A percentile compares a stretch with the other conserved stretches of the same genome.
Conservation (phyloP, 805 yeast genomes). For the Saturnispora halmiae region DNA sequence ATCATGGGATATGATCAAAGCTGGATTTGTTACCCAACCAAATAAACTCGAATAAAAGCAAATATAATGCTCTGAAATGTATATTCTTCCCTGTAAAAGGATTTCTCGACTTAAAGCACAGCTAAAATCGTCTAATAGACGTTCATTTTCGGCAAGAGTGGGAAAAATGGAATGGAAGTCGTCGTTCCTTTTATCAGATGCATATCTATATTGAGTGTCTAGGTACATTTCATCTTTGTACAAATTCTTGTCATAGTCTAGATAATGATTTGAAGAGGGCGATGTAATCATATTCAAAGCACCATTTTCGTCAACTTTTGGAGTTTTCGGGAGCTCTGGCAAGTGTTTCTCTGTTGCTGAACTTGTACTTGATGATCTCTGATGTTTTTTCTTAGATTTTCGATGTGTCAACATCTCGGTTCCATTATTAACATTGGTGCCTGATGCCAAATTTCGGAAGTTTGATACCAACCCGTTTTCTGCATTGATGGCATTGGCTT, state of each 20-base stretch:
- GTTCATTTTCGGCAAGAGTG: conserved; percentile 57
- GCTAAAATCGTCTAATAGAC: conserved; percentile 74
- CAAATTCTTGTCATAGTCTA: conserved; percentile 31
- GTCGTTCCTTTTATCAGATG: conserved; percentile 52
- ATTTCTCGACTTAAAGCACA: conserved; percentile 88
- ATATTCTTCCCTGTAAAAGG: conserved; percentile 77
- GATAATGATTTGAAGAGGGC: neutral
- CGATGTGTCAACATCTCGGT: conserved; percentile 13
- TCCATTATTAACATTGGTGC: conserved; percentile 1
- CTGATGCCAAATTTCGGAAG: conserved; percentile 3
- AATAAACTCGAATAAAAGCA: conserved; percentile 82
- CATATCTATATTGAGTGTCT: conserved; percentile 53
- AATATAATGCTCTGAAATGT: conserved; percentile 64
- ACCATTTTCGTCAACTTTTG: conserved; percentile 46
- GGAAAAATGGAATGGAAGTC: conserved; percentile 75
- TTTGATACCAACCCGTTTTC: neutral
- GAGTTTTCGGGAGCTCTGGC: conserved; percentile 28
- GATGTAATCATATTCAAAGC: conserved; percentile 28
- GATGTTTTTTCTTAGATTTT: conserved; percentile 4
- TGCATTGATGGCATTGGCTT: neutral
- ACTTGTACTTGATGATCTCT: conserved; percentile 3
- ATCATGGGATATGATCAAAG: conserved; percentile 56
- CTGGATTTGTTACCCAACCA: conserved; percentile 73
- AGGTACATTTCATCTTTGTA: conserved; percentile 52
- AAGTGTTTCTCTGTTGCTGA: conserved; percentile 17